phyloP scores from a whole-genome alignment of 495 filamentous ascomycete genomes.

The Penicillium canescens region DNA sequence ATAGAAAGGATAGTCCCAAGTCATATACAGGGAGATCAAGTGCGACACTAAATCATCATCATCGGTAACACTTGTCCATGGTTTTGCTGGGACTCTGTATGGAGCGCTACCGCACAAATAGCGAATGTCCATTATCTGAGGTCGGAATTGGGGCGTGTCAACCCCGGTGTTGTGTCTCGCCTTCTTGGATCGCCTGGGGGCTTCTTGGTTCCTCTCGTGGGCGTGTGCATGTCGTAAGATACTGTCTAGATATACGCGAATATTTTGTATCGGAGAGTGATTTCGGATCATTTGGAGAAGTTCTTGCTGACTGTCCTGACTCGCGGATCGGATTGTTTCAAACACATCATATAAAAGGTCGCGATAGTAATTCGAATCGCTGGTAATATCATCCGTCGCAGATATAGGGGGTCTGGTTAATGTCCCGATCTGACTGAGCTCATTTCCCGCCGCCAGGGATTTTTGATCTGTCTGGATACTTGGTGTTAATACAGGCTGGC shows the following conservation, averaged over 20 bases:
- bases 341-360: background rate
- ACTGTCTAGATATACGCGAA: slow-evolving; percentile 1
- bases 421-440: too few relatives aligned
- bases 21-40: slow-evolving; percentile 39
- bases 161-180: background rate
- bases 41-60: slow-evolving; percentile 42
- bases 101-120: slow-evolving; percentile 18
- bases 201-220: background rate
- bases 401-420: background rate
- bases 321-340: background rate
- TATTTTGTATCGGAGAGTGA: background rate
- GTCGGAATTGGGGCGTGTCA: slow-evolving; percentile 11
- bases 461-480: too few relatives aligned
- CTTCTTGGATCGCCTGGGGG: background rate
- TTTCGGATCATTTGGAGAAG: background rate
- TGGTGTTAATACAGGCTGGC: too few relatives aligned
- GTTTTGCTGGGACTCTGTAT: slow-evolving; percentile 29
- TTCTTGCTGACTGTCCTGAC: background rate
- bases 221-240: background rate
- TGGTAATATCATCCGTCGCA: background rate
- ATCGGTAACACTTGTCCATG: slow-evolving; percentile 43
- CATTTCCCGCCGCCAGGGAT: too few relatives aligned
- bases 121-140: slow-evolving; percentile 22
- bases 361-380: background rate
- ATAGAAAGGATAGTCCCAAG: slow-evolving; percentile 45